A percentile compares a stretch with the other conserved stretches of the same genome.
Conservation (phyloP, 768 basidiomycete genomes). For the Tylopilus cervinicoccineus region DNA sequence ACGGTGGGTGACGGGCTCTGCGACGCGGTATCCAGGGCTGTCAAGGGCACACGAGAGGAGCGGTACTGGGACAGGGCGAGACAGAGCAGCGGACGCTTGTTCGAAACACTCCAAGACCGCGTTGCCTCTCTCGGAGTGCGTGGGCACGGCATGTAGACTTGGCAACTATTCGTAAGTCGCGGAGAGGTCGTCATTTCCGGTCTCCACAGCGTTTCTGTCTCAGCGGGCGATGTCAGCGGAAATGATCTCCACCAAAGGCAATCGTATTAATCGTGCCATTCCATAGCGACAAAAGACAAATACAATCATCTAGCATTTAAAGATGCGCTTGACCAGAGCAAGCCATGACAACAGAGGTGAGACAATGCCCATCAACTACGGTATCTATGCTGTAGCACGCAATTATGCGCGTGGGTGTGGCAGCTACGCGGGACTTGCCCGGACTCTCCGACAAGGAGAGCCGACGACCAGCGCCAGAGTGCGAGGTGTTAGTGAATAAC, state of each 20-base stretch:
- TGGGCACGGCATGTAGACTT: background rate
- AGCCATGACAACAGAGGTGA: slow-evolving; percentile 15
- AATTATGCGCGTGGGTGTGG: slow-evolving; percentile 16
- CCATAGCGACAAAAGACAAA: slow-evolving; percentile 10
- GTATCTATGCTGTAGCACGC: slow-evolving; percentile 23
- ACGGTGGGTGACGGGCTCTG: slow-evolving; percentile 15
- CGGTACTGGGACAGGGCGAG: slow-evolving; percentile 34
- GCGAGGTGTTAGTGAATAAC: slow-evolving; percentile 22
- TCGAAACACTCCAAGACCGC: background rate
- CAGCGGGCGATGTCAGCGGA: background rate
- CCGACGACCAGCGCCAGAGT: slow-evolving; percentile 14
- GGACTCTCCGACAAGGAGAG: slow-evolving; percentile 27
- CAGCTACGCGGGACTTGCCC: slow-evolving; percentile 15
- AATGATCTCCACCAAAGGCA: slow-evolving; percentile 1
- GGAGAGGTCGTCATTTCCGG: slow-evolving; percentile 7
- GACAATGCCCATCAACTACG: slow-evolving; percentile 30
- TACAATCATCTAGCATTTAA: slow-evolving; percentile 13
- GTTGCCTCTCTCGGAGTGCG: slow-evolving; percentile 7
- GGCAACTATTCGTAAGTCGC: background rate
- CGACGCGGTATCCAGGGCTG: slow-evolving; percentile 24
- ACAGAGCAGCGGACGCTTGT: background rate
- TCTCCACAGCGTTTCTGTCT: background rate
- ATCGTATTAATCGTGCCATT: slow-evolving; percentile 3
- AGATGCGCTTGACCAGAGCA: slow-evolving; percentile 35
- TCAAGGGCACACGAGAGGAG: slow-evolving; percentile 26